phyloP scores from a whole-genome alignment of 441 rosid genomes.

The Gossypium schwendimanii region DNA sequence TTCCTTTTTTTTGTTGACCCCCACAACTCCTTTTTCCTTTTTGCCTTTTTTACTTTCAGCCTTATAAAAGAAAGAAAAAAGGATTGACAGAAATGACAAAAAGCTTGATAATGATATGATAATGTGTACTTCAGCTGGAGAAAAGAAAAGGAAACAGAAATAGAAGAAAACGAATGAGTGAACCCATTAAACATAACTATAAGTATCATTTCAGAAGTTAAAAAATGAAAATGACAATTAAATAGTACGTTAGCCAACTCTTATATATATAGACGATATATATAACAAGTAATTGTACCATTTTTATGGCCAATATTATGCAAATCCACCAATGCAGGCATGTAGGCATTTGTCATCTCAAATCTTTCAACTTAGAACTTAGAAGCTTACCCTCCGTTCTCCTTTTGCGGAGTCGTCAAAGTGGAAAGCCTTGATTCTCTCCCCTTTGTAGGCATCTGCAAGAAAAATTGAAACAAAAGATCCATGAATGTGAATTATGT shows the following conservation, averaged over 20 bases:
- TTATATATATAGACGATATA: no score
- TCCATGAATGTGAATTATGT: neutral
- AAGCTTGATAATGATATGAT: neutral
- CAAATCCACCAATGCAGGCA: neutral
- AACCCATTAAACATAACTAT: no score
- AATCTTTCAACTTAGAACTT: constrained; percentile 6
- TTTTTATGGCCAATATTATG: neutral
- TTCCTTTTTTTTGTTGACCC: neutral
- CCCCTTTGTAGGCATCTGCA: constrained; percentile 43
- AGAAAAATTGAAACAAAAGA: constrained; percentile 14
- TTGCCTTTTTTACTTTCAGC: neutral
- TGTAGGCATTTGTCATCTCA: constrained; percentile 11
- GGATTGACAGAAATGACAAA: neutral
- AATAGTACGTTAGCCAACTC: neutral
- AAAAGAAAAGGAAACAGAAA: neutral
- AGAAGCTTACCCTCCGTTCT: constrained; percentile 58
- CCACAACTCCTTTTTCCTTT: neutral
- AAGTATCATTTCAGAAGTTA: neutral
- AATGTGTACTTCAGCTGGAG: neutral
- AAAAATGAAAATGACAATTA: neutral
- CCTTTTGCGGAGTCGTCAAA: constrained; percentile 34
- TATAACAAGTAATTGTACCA: neutral
- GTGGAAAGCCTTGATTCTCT: constrained; percentile 35
- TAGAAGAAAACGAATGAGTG: neutral
- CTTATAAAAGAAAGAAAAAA: neutral